Evolutionary conservation across 495 filamentous ascomycete species (phyloP), one percentile per base, ranked within the genome.

Genomic region (Podospora sp.): DNA sequence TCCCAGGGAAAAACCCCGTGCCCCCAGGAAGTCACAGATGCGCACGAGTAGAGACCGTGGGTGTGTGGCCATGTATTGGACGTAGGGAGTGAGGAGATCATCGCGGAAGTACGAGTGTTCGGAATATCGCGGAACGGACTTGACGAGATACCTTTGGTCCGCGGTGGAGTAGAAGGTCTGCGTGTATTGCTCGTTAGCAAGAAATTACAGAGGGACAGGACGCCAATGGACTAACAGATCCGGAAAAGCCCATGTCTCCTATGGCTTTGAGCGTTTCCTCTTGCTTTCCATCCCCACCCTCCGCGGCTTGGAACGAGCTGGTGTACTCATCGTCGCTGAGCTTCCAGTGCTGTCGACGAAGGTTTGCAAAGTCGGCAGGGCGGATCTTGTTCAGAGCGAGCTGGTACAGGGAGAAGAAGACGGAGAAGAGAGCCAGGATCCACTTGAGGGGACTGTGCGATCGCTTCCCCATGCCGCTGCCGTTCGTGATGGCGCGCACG

Each of bases 31-130:
- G 71, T 91, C 87, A 59, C 86, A 90, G 66, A 91, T 91, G 68
- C 87, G 88, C 7, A 91, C 87, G 6, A 91, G 79, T 0, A 91
- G 75, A 20, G 86, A 87, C 3, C 80, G 75, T 0, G 84, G 83
- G 63, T 90, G 78, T 5, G 71, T 66, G 1, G 74, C 73, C 86
- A 90, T 90, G 77, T 90, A 83, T 5, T 84, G 76, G 53, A 78
- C 81, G 66, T 91, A 91, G 1, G 86, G 85, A 1, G 77, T 71
- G 14, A 92, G 74, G 49, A 92, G 78, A 36, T 90, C 87, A 1
- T 85, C 73, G 63, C 83, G 79, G 80, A 92, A 92, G 77, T 90
- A 92, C 52, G 81, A 79, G 71, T 91, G 82, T 65, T 92, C 89
- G 65, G 88, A 90, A 40, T 82, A 79, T 1, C 89, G 83, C 0